A percentile compares a stretch with the other conserved stretches of the same genome.
These are phyloP conservation scores for Penicillium sp. DNA, from an alignment of 2,329 filamentous ascomycete genomes.

Conservation along the genomic window DNA sequence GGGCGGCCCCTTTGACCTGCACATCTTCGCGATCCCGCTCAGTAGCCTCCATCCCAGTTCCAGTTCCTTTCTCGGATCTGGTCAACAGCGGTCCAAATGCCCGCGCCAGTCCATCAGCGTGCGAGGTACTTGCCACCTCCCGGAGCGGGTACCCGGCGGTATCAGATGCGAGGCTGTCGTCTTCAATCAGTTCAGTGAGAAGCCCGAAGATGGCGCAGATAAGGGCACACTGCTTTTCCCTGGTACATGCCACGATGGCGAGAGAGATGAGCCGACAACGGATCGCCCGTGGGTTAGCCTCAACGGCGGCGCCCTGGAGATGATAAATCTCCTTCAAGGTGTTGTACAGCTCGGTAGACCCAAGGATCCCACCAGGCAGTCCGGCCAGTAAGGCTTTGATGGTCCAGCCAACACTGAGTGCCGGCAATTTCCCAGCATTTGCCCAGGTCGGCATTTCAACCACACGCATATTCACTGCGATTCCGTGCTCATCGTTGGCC, in stretches of 20 bases:
- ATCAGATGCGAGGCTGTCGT: slow-evolving; percentile 24
- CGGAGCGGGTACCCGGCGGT: slow-evolving; percentile 26
- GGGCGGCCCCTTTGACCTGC: slow-evolving; percentile 12
- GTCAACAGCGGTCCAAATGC: slow-evolving; percentile 44
- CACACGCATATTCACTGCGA: slow-evolving; percentile 44
- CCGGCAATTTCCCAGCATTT: slow-evolving; percentile 29
- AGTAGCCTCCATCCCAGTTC: not conserved
- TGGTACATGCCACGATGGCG: slow-evolving; percentile 46
- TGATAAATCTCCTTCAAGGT: slow-evolving; percentile 40
- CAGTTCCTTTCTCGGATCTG: slow-evolving; percentile 9
- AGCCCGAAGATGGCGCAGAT: slow-evolving; percentile 51
- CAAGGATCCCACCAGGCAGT: slow-evolving; percentile 48
- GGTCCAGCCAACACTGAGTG: slow-evolving; percentile 43
- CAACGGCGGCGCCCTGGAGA: slow-evolving; percentile 26
- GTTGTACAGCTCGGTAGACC: slow-evolving; percentile 43
- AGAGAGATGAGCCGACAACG: slow-evolving; percentile 45
- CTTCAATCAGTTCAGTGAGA: slow-evolving; percentile 40
- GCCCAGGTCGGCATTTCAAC: slow-evolving; percentile 39
- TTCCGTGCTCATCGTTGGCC: slow-evolving; percentile 42
- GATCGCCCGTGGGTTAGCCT: slow-evolving; percentile 13
- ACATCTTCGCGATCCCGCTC: slow-evolving; percentile 17
- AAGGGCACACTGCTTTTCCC: slow-evolving; percentile 47
- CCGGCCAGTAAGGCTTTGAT: slow-evolving; percentile 46
- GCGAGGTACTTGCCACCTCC: slow-evolving; percentile 30
- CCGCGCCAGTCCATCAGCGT: slow-evolving; percentile 32